Base-by-base conservation (phyloP, 2,329 filamentous ascomycete genomes). In the Cercospora brassicicola region DNA sequence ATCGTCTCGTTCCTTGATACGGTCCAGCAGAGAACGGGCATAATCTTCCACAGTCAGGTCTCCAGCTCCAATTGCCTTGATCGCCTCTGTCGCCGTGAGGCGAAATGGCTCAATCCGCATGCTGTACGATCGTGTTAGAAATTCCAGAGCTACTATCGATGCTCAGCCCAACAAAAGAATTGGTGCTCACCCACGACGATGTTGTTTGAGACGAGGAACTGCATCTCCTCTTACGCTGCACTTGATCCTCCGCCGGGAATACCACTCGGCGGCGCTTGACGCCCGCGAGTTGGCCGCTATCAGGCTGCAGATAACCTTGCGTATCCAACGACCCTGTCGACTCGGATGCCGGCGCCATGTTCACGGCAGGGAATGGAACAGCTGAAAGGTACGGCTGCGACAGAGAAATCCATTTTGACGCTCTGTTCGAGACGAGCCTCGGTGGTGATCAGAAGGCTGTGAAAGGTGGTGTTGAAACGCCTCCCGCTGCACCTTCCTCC, bases 41-140 rank as follows among this genome's bases (percentile, higher is more conserved):
- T 86, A 86, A 7, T 80, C 74, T 71, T 84, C 82, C 0, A 87
- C 82, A 0, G 83, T 85, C 1, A 87, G 71, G 0, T 80, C 74
- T 4, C 80, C 81, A 2, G 75, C 71, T 1, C 75, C 77, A 63
- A 86, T 77, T 13, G 78, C 76, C 1, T 76, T 71, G 1, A 81
- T 69, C 0, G 76, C 81, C 71, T 85, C 72, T 1, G 78, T 80
- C 6, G 84, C 85, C 0, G 82, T 85, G 10, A 84, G 71, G 20
- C 67, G 72, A 56, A 62, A 73, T 39, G 72, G 67, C 30, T 72
- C 69, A 7, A 18, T 28, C 6, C 56, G 11, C 67, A 70, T 71
- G 10, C 42, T 61, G 56, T 23, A 18, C 11, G 20, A 13, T 13
- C 9, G 20, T 26, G 48, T 53, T 8, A 53, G 48, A 56, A 39